Evolutionary conservation across 202 grass and related monocot genomes (phyloP).

Genomic region (Schoenoplectus tabernaemontani): DNA sequence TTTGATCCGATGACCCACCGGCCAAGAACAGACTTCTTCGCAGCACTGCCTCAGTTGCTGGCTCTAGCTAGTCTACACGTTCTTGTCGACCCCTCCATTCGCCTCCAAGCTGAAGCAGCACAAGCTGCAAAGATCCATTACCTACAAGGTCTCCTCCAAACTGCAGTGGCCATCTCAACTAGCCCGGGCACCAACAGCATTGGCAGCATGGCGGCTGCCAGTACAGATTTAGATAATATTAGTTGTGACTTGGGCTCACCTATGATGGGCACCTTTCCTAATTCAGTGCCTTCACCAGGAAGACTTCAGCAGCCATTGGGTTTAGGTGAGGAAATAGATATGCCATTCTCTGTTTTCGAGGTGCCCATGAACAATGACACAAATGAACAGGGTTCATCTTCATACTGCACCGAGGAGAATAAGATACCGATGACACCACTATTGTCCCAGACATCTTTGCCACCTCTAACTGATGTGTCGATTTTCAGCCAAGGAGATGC

Average conservation of each 20-base stretch:
- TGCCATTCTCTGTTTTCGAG: conserved; percentile 26
- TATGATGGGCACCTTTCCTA: background rate
- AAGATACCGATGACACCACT: conserved; percentile 13
- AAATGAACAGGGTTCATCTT: conserved; percentile 20
- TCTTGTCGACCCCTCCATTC: conserved; percentile 17
- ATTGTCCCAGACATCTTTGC: conserved; percentile 25
- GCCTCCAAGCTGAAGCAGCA: conserved; percentile 20
- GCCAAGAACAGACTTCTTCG: conserved; percentile 58
- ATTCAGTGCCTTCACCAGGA: background rate
- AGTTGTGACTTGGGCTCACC: conserved; percentile 19
- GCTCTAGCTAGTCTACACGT: conserved; percentile 49
- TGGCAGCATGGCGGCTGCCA: background rate
- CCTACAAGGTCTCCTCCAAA: conserved; percentile 58
- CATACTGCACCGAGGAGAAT: background rate
- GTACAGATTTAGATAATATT: conserved; percentile 12
- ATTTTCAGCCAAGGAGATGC: conserved; percentile 11
- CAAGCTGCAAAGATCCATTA: conserved; percentile 53
- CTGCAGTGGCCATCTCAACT: conserved; percentile 22
- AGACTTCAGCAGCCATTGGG: conserved; percentile 15
- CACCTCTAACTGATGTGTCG: conserved; percentile 40
- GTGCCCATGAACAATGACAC: conserved; percentile 19
- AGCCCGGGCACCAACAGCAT: conserved; percentile 11
- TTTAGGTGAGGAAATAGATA: conserved; percentile 10
- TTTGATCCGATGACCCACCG: conserved; percentile 89
- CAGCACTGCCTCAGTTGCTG: conserved; percentile 58